These are phyloP conservation scores for Lipomyces sp. DNA, from an alignment of 805 yeast species.

Conservation along the genomic window DNA sequence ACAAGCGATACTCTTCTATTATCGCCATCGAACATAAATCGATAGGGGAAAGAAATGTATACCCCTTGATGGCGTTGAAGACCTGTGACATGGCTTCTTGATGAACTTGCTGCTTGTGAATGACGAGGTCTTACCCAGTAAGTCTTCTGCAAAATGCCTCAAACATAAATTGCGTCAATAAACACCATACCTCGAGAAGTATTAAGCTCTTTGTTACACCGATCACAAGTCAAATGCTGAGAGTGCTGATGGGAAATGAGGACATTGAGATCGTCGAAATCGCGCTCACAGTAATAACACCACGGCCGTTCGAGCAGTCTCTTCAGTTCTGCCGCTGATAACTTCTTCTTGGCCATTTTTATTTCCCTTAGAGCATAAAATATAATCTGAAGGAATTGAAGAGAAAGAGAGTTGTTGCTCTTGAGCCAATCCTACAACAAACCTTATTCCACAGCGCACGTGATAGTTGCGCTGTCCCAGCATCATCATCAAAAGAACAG, in stretches of 20 bases:
- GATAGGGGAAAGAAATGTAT: too few species aligned
- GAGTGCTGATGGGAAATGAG: slow-evolving; percentile 32
- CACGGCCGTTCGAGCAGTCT: slow-evolving; percentile 30
- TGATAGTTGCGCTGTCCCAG: too few species aligned
- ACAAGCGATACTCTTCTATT: not conserved
- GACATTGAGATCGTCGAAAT: slow-evolving; percentile 31
- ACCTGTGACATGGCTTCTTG: slow-evolving; percentile 27
- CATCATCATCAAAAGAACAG: too few species aligned
- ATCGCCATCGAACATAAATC: not conserved
- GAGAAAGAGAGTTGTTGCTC: too few species aligned
- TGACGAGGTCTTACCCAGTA: slow-evolving; percentile 19
- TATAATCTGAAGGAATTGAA: too few species aligned
- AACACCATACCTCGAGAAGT: slow-evolving; percentile 30
- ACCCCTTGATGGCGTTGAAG: slow-evolving; percentile 26
- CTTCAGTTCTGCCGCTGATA: slow-evolving; percentile 16
- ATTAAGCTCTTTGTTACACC: slow-evolving; percentile 28
- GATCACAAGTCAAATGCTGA: slow-evolving; percentile 31
- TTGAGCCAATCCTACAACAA: too few species aligned
- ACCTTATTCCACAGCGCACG: too few species aligned
- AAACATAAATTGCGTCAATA: not conserved
- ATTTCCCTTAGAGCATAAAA: too few species aligned
- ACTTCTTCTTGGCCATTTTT: slow-evolving; percentile 26
- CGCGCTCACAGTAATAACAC: slow-evolving; percentile 33
- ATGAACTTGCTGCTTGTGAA: slow-evolving; percentile 31
- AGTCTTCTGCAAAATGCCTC: not conserved